Base-by-base conservation (phyloP, 1,284 basidiomycete genomes). In the Moesziomyces antarcticus region DNA sequence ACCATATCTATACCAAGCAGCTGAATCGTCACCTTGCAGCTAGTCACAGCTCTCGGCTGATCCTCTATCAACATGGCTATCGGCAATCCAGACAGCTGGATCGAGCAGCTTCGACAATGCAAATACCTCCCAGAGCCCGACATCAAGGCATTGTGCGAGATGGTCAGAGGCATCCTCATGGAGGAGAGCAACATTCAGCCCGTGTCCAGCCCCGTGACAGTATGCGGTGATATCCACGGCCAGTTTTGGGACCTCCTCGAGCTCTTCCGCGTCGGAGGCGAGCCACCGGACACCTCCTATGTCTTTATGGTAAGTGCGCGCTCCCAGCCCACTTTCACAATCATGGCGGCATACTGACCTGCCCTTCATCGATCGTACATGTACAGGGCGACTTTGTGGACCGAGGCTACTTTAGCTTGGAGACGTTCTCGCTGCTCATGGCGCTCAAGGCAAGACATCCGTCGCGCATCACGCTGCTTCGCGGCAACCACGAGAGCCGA, bases 121-220 rank as follows among this genome's bases (percentile, higher is more conserved):
- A 88, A 90, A 71, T 91, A 93, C 79, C 89, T 97, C n/a, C 89
- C 92, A 20, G 94, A 97, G 86, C 83, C 89, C 14, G 93, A 95
- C 79, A 96, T 98, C 91, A 94, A 93, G 82, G 85, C 89, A 14
- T 90, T 97, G 55, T 97, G 95, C 87, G 89, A 92, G 63, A 88
- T 90, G 54, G 93, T 97, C 40, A 89, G 92, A 50, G 87, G 89
- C 35, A 89, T 95, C 46, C 88, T 97, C 35, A 90, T 97, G 82
- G 95, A 97, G 85, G 95, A 97, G 85, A 92, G 91, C 70, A 98
- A 97, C 82, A 95, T 97, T 55, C 94, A 96, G 81, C 93, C 93
- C 14, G 93, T 97, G 40, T 91, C 90, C 20, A 91, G 89, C 55
- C 95, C 94, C 0, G 93, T 96, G 22, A 95, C 93, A 0, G 92